A percentile compares a stretch with the other conserved stretches of the same genome.
Evolutionary conservation across 192 early-diverging fungal species (phyloP).

Genomic region (Coemansia sp.): DNA sequence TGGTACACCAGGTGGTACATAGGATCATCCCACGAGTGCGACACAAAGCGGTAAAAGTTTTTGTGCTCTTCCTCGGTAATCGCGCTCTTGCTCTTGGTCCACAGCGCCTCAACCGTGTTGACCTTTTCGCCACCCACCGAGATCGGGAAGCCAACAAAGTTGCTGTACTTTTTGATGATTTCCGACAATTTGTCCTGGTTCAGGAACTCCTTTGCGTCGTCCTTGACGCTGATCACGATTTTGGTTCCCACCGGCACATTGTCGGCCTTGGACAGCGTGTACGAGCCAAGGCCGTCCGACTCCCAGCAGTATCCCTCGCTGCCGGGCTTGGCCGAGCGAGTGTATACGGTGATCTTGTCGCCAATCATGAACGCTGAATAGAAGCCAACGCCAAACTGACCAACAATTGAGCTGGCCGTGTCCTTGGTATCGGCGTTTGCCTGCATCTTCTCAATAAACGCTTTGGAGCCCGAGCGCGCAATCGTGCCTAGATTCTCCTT

Average conservation of each 20-base stretch:
- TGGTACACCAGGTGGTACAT: slow-evolving; percentile 83
- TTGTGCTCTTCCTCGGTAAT: slow-evolving; percentile 81
- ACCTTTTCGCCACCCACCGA: slow-evolving; percentile 74
- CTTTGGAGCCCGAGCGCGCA: slow-evolving; percentile 93
- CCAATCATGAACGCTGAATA: slow-evolving; percentile 97
- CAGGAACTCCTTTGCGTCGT: slow-evolving; percentile 79
- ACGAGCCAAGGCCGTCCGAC: slow-evolving; percentile 85
- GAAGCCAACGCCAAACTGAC: slow-evolving; percentile 99
- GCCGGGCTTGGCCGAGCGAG: slow-evolving; percentile 76
- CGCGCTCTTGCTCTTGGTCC: slow-evolving; percentile 77
- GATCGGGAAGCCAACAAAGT: slow-evolving; percentile 99
- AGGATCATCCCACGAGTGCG: slow-evolving; percentile 69
- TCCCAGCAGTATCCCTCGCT: slow-evolving; percentile 92
- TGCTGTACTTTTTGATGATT: slow-evolving; percentile 83
- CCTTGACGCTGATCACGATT: slow-evolving; percentile 88
- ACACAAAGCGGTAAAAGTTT: slow-evolving; percentile 81
- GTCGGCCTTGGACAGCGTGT: slow-evolving; percentile 86
- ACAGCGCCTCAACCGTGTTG: slow-evolving; percentile 92
- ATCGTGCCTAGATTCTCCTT: slow-evolving; percentile 94
- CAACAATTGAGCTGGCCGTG: slow-evolving; percentile 75
- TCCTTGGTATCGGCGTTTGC: slow-evolving; percentile 46
- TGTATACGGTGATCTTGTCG: slow-evolving; percentile 88
- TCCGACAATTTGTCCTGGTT: slow-evolving; percentile 61
- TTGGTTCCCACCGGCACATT: slow-evolving; percentile 91
- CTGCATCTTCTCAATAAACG: slow-evolving; percentile 69